Base-by-base conservation (phyloP, 2,329 filamentous ascomycete genomes). In the Raffaelea albimanens region DNA sequence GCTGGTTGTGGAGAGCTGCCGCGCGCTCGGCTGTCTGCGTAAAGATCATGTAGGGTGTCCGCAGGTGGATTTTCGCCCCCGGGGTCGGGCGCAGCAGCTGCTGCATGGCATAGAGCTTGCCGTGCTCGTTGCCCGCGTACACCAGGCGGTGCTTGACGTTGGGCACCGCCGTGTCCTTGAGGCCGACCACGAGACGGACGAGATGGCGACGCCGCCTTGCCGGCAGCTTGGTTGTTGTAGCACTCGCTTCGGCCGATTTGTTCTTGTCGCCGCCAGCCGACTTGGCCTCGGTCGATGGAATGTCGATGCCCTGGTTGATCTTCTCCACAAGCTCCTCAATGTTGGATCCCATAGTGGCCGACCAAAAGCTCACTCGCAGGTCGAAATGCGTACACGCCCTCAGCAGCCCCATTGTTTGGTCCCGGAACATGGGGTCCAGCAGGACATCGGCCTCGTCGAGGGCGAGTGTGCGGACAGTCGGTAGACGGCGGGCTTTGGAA, bases 361-460 rank as follows among this genome's bases (percentile, higher is more conserved):
- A 97, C 89, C 91, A 98, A 51, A 95, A 82, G 10, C 85, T 87
- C 3, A 88, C 73, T 21, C 82, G 78, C 9, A 97, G 70, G n/a
- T 73, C 66, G 3, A 78, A 71, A 55, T 83, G 82, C 2, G 72
- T 80, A 63, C 91, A 91, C 3, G 85, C 78, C 39, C 79, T 77
- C 89, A 90, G 96, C 52, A 97, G 82, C 4, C 77, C 76, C 34
- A 94, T 71, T 0, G 89, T 96, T 63, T 96, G 89, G 20, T 93
- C 85, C 49, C 86, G 79, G 70, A 98, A 98, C 5, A 96, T 72
- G 16, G 86, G 83, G 58, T 97, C 90, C 11, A 98, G 77, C 5
- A 98, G 82, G 14, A 97, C 89, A 63, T 98, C 93, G 1, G 89
- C 93, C 70, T 98, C 93, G 59, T 98, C 93, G 3, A 98, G 72